Evolutionary conservation across 139 green algal species (phyloP).

Genomic region (Diplosphaera chodatii): DNA sequence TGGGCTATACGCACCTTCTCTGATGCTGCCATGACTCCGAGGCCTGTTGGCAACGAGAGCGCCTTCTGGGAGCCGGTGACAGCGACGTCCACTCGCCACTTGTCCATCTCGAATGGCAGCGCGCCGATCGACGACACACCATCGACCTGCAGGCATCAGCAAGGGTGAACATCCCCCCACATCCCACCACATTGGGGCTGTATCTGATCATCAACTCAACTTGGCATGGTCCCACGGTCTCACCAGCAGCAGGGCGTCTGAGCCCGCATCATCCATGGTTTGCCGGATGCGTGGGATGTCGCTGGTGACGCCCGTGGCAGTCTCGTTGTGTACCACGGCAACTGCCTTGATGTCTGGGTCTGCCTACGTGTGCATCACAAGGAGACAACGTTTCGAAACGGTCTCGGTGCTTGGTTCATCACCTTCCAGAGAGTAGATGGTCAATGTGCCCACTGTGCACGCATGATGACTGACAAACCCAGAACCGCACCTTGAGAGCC

Average conservation of each 20-base stretch:
- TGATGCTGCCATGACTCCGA: conserved; percentile 77
- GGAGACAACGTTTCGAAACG: too few species aligned
- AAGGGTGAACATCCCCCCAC: not conserved
- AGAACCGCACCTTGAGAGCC: conserved; percentile 8
- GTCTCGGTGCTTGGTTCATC: too few species aligned
- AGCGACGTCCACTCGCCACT: conserved; percentile 94
- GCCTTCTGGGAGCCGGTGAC: conserved; percentile 96
- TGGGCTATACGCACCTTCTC: conserved; percentile 73
- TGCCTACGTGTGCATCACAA: too few species aligned
- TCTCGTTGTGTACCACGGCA: conserved; percentile 96
- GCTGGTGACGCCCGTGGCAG: conserved; percentile 85
- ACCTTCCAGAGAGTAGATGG: too few species aligned
- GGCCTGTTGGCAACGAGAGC: conserved; percentile 89
- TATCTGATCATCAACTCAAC: too few species aligned
- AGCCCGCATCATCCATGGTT: conserved; percentile 63
- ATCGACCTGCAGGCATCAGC: conserved; percentile 16
- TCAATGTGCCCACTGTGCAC: too few species aligned
- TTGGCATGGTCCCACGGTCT: not conserved
- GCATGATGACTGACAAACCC: too few species aligned
- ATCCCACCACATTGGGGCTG: too few species aligned
- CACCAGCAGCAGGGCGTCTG: conserved; percentile 89
- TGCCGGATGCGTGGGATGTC: conserved; percentile 62
- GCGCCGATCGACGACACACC: conserved; percentile 92
- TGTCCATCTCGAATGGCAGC: conserved; percentile 87
- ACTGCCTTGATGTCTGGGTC: conserved; percentile 93